Conservation (phyloP, 1,284 basidiomycete species). For the Melampsora americana region DNA sequence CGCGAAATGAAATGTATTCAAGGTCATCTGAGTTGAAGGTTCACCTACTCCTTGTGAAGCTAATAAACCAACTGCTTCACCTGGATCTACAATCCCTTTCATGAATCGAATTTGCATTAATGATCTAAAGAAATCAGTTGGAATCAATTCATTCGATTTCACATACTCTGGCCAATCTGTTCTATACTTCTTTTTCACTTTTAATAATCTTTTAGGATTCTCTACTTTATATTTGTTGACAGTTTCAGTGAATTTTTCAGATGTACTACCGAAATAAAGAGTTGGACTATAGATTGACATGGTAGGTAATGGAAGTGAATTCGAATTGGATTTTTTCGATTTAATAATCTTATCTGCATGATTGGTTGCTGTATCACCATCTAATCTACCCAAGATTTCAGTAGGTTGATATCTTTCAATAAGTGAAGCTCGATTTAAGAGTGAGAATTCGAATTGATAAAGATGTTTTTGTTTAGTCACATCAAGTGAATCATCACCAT, state of each 20-base stretch:
- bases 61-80: slow-evolving; percentile 92
- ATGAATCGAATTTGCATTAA: slow-evolving; percentile 88
- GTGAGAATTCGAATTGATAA: slow-evolving; percentile 87
- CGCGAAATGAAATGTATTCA: slow-evolving; percentile 99
- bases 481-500: slow-evolving; percentile 94
- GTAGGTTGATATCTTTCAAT: slow-evolving; percentile 70
- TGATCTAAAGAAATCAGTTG: slow-evolving; percentile 65
- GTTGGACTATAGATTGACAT: slow-evolving; percentile 76
- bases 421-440: slow-evolving; percentile 78
- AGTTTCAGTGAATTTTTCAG: slow-evolving; percentile 82
- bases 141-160: slow-evolving; percentile 60
- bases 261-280: slow-evolving; percentile 81
- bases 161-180: slow-evolving; percentile 53
- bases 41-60: slow-evolving; percentile 99
- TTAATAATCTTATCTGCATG: slow-evolving; percentile 92
- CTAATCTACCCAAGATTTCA: slow-evolving; percentile 63
- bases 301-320: slow-evolving; percentile 66
- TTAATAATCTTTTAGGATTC: slow-evolving; percentile 73
- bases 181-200: slow-evolving; percentile 59
- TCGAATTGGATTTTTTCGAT: slow-evolving; percentile 61
- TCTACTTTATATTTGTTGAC: slow-evolving; percentile 75
- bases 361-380: slow-evolving; percentile 66
- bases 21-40: slow-evolving; percentile 98
- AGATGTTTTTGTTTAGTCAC: slow-evolving; percentile 71
- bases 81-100: slow-evolving; percentile 89